These are phyloP conservation scores for Cerioporus squamosus DNA, from an alignment of 1,284 basidiomycete species.

Conservation along the genomic window DNA sequence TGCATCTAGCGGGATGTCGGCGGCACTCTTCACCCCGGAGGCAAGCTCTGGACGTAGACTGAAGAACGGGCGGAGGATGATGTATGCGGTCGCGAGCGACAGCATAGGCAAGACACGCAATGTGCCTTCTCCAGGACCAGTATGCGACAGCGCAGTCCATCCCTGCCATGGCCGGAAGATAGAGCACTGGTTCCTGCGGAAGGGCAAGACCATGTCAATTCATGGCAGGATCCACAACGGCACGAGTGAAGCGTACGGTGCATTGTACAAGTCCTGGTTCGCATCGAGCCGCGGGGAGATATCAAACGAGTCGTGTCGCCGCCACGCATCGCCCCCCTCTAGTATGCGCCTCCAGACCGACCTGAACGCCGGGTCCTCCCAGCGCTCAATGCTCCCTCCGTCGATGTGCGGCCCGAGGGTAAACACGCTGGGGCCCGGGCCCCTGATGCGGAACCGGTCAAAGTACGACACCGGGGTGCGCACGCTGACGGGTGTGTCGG, in stretches of 20 bases:
- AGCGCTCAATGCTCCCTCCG: constrained; percentile 76
- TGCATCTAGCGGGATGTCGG: constrained; percentile 36
- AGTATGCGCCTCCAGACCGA: constrained; percentile 61
- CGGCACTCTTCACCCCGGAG: neutral
- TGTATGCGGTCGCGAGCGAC: constrained; percentile 64
- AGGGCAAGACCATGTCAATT: neutral
- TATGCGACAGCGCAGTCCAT: constrained; percentile 70
- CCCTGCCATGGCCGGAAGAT: constrained; percentile 83
- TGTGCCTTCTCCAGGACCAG: constrained; percentile 70
- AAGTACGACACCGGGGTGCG: constrained; percentile 71
- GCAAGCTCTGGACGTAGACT: constrained; percentile 33
- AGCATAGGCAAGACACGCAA: constrained; percentile 63
- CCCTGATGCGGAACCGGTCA: constrained; percentile 76
- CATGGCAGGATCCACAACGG: neutral
- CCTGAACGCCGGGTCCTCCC: constrained; percentile 76
- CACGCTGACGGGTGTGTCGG: constrained; percentile 50
- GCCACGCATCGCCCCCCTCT: constrained; percentile 49
- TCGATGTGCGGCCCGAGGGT: constrained; percentile 77
- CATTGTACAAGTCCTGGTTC: constrained; percentile 59
- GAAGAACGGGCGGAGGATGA: constrained; percentile 81
- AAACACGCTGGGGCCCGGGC: constrained; percentile 69
- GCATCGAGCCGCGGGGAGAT: constrained; percentile 55
- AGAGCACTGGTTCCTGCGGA: constrained; percentile 71
- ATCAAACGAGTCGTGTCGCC: constrained; percentile 62
- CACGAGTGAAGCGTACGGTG: constrained; percentile 40